Evolutionary conservation across 2,329 filamentous ascomycete species (phyloP).

Genomic region (Pyrenochaeta sp.): DNA sequence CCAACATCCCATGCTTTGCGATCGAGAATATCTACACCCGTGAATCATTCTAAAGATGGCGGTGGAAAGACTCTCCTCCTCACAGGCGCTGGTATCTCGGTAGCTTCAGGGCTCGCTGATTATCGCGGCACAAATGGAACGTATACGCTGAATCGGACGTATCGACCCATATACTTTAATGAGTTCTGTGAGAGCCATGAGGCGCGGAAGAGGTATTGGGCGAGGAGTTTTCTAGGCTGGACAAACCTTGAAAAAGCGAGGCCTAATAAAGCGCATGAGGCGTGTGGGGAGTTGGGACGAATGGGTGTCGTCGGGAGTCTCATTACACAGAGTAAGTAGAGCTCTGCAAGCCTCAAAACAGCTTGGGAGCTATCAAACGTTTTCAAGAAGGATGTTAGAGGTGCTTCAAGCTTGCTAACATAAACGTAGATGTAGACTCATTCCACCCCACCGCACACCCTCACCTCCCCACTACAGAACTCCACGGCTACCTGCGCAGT

Average conservation of each 20-base stretch:
- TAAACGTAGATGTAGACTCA: conserved; percentile 77
- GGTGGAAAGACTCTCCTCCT: conserved; percentile 68
- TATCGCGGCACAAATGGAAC: conserved; percentile 91
- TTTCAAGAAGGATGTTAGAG: too few relatives aligned
- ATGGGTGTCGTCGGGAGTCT: conserved; percentile 78
- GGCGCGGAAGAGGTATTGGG: conserved; percentile 93
- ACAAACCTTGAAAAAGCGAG: conserved; percentile 78
- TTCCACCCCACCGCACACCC: conserved; percentile 86
- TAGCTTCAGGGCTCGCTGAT: conserved; percentile 90
- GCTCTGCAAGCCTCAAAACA: not conserved
- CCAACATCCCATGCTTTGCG: conserved; percentile 3
- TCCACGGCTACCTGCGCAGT: conserved; percentile 89
- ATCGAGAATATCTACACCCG: conserved; percentile 9
- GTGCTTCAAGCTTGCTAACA: conserved; percentile 5
- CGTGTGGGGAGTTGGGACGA: conserved; percentile 74
- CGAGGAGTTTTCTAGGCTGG: conserved; percentile 93
- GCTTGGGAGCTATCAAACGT: not conserved
- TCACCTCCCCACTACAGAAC: conserved; percentile 75
- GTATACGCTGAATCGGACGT: conserved; percentile 89
- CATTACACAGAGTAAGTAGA: conserved; percentile 79
- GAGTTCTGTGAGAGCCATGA: conserved; percentile 87
- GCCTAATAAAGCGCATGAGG: conserved; percentile 82
- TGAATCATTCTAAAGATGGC: conserved; percentile 48
- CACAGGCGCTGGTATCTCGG: conserved; percentile 90
- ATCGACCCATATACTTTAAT: conserved; percentile 90